Evolutionary conservation across 2,329 filamentous ascomycete species (phyloP).

Genomic region (Penicillium sp.): DNA sequence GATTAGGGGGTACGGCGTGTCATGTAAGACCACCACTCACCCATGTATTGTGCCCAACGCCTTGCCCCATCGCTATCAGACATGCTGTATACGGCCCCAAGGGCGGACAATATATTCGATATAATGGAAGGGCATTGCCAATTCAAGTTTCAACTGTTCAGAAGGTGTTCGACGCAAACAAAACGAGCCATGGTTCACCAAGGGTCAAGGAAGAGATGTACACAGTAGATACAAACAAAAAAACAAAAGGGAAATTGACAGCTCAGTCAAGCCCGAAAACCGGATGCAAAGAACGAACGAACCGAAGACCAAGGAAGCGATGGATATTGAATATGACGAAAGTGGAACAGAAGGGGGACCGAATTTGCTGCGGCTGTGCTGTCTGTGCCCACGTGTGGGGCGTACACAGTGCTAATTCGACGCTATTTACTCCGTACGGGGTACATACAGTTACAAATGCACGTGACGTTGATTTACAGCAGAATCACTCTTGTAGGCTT

Average conservation of each 20-base stretch:
- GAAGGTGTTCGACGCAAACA: neutral
- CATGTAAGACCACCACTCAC: constrained; percentile 14
- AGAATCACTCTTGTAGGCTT: no score
- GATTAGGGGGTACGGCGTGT: neutral
- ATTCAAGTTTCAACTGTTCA: constrained; percentile 6
- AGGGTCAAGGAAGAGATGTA: neutral
- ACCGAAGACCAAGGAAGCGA: neutral
- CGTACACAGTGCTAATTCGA: no score
- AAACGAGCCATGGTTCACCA: neutral
- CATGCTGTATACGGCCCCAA: constrained; percentile 22
- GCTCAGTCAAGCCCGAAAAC: neutral
- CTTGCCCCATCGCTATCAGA: constrained; percentile 17
- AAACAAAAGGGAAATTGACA: neutral
- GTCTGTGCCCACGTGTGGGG: neutral
- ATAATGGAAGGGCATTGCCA: constrained; percentile 20
- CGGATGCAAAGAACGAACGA: neutral
- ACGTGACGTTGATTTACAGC: no score
- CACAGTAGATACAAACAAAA: neutral
- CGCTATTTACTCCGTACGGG: no score
- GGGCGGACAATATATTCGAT: constrained; percentile 5
- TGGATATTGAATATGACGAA: constrained; percentile 1
- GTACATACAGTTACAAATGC: no score
- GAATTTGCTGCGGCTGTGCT: constrained; percentile 4
- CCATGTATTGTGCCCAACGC: constrained; percentile 15
- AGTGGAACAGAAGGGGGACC: neutral